phyloP scores from a whole-genome alignment of 306 rosid species.

The Citrullus mucosospermus region DNA sequence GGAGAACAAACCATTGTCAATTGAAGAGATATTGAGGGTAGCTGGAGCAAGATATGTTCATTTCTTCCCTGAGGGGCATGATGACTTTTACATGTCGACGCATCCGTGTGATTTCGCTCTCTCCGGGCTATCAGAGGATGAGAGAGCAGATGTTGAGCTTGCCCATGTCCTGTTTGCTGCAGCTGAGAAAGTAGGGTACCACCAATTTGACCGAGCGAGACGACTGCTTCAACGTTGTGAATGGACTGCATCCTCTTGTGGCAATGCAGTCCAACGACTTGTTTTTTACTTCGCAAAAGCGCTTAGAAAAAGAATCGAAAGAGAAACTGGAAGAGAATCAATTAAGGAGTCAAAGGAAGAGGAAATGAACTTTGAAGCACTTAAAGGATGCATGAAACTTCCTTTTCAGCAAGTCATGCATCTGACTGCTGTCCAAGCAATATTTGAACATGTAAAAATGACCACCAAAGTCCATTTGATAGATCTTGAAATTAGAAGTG shows the following conservation, averaged over 20 bases:
- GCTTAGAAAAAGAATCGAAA: conserved; percentile 43
- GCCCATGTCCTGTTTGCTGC: conserved; percentile 54
- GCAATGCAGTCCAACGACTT: conserved; percentile 35
- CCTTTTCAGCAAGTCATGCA: conserved; percentile 49
- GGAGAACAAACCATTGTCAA: conserved; percentile 29
- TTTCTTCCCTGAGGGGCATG: conserved; percentile 31
- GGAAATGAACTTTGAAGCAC: neutral
- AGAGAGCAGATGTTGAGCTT: conserved; percentile 54
- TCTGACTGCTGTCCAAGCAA: conserved; percentile 40
- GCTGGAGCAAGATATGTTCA: conserved; percentile 68
- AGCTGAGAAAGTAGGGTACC: conserved; percentile 52
- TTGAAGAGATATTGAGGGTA: conserved; percentile 48
- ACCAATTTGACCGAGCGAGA: conserved; percentile 50
- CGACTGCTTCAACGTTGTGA: conserved; percentile 41
- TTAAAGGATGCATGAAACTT: conserved; percentile 23
- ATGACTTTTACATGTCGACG: conserved; percentile 18
- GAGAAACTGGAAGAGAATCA: conserved; percentile 22
- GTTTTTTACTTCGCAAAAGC: conserved; percentile 43
- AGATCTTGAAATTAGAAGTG: conserved; percentile 39
- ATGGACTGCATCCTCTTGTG: conserved; percentile 24
- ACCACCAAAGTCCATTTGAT: conserved; percentile 42
- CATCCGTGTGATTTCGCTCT: conserved; percentile 48
- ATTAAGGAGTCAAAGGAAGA: conserved; percentile 1
- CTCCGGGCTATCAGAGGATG: conserved; percentile 32
- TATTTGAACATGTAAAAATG: conserved; percentile 39